Evolutionary conservation across 495 filamentous ascomycete genomes (phyloP), one percentile per base, ranked within the genome.

Genomic region (Neurospora sp.): DNA sequence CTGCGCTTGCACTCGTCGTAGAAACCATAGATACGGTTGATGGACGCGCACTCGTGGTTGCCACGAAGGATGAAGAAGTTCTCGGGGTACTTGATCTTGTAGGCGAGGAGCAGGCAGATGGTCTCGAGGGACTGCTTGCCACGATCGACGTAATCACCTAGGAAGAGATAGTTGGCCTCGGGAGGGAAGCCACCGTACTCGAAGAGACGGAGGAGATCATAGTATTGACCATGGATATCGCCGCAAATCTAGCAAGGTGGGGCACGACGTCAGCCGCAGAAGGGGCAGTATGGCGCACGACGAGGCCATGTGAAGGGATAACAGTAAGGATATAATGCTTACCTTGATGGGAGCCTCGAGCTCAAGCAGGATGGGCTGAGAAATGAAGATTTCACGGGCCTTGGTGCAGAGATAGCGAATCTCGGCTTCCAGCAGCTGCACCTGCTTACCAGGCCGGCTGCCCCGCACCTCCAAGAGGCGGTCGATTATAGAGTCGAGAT

Each of bases 21-120:
- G 86, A 99, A 99, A 59, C 96, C 96, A 77, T 99, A 99, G 84
- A 99, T 99, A 83, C 96, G 96, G 86, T 99, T 99, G 87, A 99
- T 99, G 27, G 96, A 98, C 35, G 96, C 96, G 85, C 96, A 99
- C 82, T 99, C 96, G 86, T 99, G 96, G 88, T 99, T 99, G 72
- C 96, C 96, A 75, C 96, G 92, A 65, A 99, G 88, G 77, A 99
- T 92, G 87, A 99, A 99, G 88, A 99, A 99, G 87, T 99, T 99
- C 86, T 99, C 96, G 44, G 96, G 96, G 81, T 98, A 99, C 86
- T 98, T 98, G 88, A 99, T 99, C 89, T 99, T 99, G 89, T 99
- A 99, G 18, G 96, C 96, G 12, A 99, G 89, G 70, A 99, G 89
- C 72, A 99, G 87, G 87, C 96, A 99, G 86, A 99, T 99, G 73